Conservation (phyloP, 169 alveolate genomes). For the Toxoplasma gondii region DNA sequence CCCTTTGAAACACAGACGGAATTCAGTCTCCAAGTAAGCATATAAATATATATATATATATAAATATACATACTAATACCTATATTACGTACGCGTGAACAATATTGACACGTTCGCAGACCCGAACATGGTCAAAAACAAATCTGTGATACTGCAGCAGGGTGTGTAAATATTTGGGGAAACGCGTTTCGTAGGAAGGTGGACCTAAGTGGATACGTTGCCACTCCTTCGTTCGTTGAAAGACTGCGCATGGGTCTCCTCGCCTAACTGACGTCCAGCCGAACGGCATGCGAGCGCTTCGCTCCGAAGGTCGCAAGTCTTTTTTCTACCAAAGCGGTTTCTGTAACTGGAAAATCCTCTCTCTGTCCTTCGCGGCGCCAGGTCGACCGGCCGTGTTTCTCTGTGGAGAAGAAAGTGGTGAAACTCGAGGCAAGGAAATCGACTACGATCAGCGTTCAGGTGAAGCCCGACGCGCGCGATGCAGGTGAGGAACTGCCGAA, state of each 20-base stretch:
- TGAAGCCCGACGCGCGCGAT: conserved; percentile 47
- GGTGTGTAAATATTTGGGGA: neutral
- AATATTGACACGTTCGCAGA: neutral
- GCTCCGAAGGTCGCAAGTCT: too few species aligned
- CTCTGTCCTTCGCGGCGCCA: neutral
- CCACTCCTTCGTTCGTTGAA: too few species aligned
- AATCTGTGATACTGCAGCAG: neutral
- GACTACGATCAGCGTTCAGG: conserved; percentile 40
- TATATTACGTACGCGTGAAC: neutral
- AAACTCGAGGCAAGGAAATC: conserved; percentile 56
- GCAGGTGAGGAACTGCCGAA: conserved; percentile 21
- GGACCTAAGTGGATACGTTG: too few species aligned
- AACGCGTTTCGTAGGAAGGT: neutral
- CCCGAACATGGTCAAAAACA: neutral
- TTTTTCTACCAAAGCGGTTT: too few species aligned
- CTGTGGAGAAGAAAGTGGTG: conserved; percentile 41
- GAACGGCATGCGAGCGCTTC: too few species aligned
- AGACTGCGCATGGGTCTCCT: too few species aligned
- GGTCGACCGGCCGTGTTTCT: conserved; percentile 62
- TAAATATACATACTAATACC: too few species aligned
- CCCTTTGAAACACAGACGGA: conserved; percentile 60
- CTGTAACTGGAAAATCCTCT: too few species aligned
- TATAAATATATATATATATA: neutral
- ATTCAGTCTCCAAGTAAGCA: conserved; percentile 53
- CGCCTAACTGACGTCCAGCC: too few species aligned